Evolutionary conservation across 306 rosid genomes (phyloP).

Genomic region (Oemleria cerasiformis): DNA sequence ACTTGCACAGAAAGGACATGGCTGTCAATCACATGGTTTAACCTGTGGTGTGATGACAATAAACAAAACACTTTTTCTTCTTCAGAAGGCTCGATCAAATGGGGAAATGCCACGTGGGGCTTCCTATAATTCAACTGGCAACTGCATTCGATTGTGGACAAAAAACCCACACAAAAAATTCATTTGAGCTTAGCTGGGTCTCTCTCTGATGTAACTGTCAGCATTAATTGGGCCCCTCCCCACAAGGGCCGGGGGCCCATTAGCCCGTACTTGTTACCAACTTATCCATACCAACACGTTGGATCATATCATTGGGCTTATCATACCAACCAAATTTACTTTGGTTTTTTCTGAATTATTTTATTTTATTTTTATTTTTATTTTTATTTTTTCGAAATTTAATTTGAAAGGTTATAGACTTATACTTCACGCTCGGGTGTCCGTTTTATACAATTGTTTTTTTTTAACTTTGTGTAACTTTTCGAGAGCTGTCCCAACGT

Average conservation of each 20-base stretch:
- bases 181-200: neutral
- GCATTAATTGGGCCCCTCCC: neutral
- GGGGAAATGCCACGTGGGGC: conserved; percentile 45
- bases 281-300: neutral
- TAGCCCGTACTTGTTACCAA: neutral
- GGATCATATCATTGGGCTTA: neutral
- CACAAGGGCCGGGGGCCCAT: neutral
- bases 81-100: conserved; percentile 27
- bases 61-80: conserved; percentile 10
- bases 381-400: no score
- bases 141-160: conserved; percentile 19
- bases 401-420: no score
- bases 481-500: no score
- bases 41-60: conserved; percentile 6
- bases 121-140: conserved; percentile 24
- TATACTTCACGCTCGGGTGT: no score
- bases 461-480: no score
- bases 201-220: neutral
- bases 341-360: no score
- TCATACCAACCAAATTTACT: neutral
- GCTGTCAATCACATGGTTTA: conserved; percentile 61
- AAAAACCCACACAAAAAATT: neutral
- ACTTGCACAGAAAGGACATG: conserved; percentile 27
- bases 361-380: no score
- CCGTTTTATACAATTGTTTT: no score